Evolutionary conservation across 1,284 basidiomycete species (phyloP).

Genomic region (Puccinia triticina): DNA sequence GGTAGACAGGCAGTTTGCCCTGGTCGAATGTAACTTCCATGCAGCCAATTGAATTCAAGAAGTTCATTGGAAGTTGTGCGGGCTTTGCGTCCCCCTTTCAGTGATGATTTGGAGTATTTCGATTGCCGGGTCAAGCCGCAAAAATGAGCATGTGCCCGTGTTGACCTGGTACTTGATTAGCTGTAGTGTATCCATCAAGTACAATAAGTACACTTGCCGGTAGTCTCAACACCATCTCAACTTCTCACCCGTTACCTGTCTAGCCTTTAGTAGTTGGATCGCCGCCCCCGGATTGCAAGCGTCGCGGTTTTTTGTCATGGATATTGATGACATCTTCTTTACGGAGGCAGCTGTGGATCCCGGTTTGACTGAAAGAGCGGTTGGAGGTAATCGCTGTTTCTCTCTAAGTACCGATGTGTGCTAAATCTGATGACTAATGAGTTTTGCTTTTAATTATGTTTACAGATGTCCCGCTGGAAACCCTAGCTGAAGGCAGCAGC

Average conservation of each 20-base stretch:
- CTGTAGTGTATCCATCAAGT: background rate
- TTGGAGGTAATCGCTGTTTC: background rate
- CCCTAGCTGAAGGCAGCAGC: background rate
- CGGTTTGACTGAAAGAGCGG: conserved; percentile 9
- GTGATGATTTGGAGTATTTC: background rate
- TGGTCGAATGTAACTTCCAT: too few species aligned
- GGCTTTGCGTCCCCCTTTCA: background rate
- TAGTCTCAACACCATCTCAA: too few species aligned
- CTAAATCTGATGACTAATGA: too few species aligned
- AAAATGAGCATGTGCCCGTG: background rate
- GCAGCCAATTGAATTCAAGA: too few species aligned
- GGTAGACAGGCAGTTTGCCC: too few species aligned
- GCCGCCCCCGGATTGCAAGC: too few species aligned
- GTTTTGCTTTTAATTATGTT: background rate
- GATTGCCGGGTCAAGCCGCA: background rate
- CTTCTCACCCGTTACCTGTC: background rate
- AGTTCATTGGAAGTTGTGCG: background rate
- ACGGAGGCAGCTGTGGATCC: too few species aligned
- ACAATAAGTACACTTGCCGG: too few species aligned
- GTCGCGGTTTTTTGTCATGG: background rate
- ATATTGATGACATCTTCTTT: conserved; percentile 9
- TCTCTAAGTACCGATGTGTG: background rate
- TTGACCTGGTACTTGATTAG: background rate
- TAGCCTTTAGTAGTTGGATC: background rate
- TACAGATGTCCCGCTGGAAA: background rate